phyloP scores from a whole-genome alignment of 2,329 filamentous ascomycete species.

The Sporothrix brasiliensis region DNA sequence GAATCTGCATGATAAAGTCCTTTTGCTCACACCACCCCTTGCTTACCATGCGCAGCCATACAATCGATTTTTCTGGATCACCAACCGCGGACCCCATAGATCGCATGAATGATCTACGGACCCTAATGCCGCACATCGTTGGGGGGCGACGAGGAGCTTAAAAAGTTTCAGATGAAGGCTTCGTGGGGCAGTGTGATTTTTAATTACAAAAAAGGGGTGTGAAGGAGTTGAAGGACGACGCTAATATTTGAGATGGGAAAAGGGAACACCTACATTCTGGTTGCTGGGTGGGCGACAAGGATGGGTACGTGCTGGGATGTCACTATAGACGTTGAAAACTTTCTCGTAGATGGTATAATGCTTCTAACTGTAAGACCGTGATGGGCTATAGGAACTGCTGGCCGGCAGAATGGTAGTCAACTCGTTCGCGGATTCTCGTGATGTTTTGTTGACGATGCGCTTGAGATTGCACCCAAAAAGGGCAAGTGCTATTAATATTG shows the following conservation, averaged over 20 bases:
- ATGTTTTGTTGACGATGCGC: not conserved
- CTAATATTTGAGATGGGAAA: not conserved
- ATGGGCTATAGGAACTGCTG: not conserved
- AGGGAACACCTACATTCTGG: not conserved
- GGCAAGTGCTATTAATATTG: not conserved
- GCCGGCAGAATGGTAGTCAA: not conserved
- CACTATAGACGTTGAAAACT: not conserved
- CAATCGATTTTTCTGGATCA: not conserved
- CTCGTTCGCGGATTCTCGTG: not conserved
- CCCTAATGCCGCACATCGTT: not conserved
- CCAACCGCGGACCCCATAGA: not conserved
- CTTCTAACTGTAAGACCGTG: not conserved
- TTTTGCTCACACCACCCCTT: not conserved
- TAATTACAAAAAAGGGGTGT: not conserved
- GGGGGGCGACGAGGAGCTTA: too few relatives aligned
- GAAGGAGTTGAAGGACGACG: too few relatives aligned
- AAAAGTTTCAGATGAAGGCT: not conserved
- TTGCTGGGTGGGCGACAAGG: not conserved
- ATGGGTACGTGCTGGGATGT: not conserved
- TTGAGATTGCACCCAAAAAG: not conserved
- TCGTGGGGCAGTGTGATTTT: not conserved
- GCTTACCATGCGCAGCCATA: not conserved
- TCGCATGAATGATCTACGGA: constrained; percentile 22
- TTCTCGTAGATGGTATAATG: too few relatives aligned
- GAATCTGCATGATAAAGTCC: not conserved